Conservation (phyloP, 495 filamentous ascomycete genomes). For the Penicillium chermesinum region DNA sequence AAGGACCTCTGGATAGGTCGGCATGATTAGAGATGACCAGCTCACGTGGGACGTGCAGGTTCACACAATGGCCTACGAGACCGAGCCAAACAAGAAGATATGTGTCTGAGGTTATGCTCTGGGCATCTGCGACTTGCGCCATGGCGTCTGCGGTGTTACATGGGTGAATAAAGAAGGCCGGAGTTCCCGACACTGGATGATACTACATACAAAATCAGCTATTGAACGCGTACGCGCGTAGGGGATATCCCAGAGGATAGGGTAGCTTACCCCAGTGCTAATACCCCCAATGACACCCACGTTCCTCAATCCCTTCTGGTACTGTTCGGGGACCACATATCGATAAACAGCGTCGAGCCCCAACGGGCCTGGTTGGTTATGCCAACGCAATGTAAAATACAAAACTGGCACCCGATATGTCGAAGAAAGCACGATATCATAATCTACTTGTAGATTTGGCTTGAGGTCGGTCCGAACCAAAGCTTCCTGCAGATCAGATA, state of each 20-base stretch:
- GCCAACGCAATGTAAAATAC: constrained; percentile 53
- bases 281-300: constrained; percentile 69
- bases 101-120: constrained; percentile 50
- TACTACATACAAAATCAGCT: constrained; percentile 57
- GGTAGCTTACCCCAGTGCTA: constrained; percentile 63
- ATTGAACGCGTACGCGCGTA: constrained; percentile 3
- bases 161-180: constrained; percentile 78
- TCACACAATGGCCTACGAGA: constrained; percentile 66
- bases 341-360: constrained; percentile 66
- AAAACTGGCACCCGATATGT: constrained; percentile 50
- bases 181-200: constrained; percentile 69
- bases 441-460: constrained; percentile 38
- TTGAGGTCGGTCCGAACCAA: constrained; percentile 25
- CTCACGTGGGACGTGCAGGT: constrained; percentile 61
- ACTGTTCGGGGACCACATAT: constrained; percentile 60
- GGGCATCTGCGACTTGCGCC: constrained; percentile 40
- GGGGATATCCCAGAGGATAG: constrained; percentile 2
- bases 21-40: constrained; percentile 28
- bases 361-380: constrained; percentile 54
- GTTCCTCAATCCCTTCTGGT: constrained; percentile 49
- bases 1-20: constrained; percentile 14
- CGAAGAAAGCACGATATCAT: constrained; percentile 50
- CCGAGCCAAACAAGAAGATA: constrained; percentile 82
- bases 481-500: constrained; percentile 34
- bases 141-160: constrained; percentile 81